These are phyloP conservation scores for Takakia lepidozioides DNA, from an alignment of 225 moss, liverwort and hornwort species.

Conservation along the genomic window DNA sequence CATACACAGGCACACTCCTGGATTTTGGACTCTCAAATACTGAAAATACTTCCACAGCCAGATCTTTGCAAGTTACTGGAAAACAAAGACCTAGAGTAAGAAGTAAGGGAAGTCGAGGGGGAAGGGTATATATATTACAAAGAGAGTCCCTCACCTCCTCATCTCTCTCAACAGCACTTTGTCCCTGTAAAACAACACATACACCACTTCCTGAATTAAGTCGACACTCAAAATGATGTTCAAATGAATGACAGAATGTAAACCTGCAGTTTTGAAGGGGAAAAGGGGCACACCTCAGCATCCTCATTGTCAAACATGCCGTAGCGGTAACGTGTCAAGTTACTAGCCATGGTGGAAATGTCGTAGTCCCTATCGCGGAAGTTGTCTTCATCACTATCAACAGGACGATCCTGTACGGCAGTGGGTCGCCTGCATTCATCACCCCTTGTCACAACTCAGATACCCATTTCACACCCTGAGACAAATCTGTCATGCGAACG, in stretches of 20 bases:
- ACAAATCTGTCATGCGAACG: no score
- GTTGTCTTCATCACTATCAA: constrained; percentile 84
- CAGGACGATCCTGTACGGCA: constrained; percentile 73
- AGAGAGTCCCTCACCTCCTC: constrained; percentile 24
- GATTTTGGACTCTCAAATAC: no score
- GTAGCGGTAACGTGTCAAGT: constrained; percentile 90
- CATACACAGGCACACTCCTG: no score
- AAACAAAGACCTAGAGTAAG: not conserved
- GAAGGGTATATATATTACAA: not conserved
- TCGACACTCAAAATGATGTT: no score
- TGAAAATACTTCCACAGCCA: no score
- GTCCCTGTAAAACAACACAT: constrained; percentile 22
- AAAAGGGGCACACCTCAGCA: constrained; percentile 49
- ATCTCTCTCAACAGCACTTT: constrained; percentile 35
- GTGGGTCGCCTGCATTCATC: constrained; percentile 80
- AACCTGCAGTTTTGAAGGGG: not conserved
- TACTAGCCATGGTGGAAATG: constrained; percentile 88
- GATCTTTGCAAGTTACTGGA: not conserved
- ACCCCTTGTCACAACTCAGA: no score
- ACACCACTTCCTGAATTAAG: not conserved
- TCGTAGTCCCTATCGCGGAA: constrained; percentile 91
- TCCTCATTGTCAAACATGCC: constrained; percentile 97
- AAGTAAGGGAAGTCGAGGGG: not conserved
- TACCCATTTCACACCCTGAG: no score
- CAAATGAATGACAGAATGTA: not conserved